Percentiles rank a stretch among this genome's conserved stretches.
These are phyloP conservation scores for Calycina herbarum DNA, from an alignment of 2,329 filamentous ascomycete species.

Conservation along the genomic window DNA sequence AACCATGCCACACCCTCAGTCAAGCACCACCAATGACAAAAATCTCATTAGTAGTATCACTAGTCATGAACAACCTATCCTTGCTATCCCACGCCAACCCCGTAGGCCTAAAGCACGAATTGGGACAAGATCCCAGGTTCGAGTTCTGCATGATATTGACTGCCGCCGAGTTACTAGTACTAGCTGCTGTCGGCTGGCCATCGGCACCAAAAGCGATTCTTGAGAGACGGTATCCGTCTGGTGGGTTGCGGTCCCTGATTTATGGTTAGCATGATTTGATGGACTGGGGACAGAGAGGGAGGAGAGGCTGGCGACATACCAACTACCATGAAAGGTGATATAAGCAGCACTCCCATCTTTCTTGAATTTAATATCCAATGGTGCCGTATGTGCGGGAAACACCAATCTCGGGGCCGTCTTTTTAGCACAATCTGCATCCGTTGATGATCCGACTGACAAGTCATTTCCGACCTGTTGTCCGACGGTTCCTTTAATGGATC, in stretches of 20 bases:
- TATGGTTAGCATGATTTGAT: too few species aligned
- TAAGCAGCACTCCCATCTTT: constrained; percentile 58
- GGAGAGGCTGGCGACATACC: constrained; percentile 13
- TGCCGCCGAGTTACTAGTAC: constrained; percentile 18
- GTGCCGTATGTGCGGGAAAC: constrained; percentile 67
- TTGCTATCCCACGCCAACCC: constrained; percentile 52
- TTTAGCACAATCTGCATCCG: constrained; percentile 47
- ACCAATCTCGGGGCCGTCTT: constrained; percentile 55
- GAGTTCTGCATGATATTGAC: constrained; percentile 57
- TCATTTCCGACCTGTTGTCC: constrained; percentile 40
- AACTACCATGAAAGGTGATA: constrained; percentile 49
- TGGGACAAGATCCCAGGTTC: constrained; percentile 54
- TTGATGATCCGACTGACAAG: constrained; percentile 27
- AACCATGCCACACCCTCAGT: too few species aligned
- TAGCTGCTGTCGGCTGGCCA: constrained; percentile 44
- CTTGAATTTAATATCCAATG: constrained; percentile 70
- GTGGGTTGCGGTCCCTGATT: constrained; percentile 51
- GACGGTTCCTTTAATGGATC: constrained; percentile 39
- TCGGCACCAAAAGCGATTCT: constrained; percentile 42
- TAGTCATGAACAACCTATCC: constrained; percentile 24
- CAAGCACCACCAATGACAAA: constrained; percentile 60
- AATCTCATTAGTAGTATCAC: constrained; percentile 26
- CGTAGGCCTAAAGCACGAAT: constrained; percentile 61
- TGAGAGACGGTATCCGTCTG: constrained; percentile 50
- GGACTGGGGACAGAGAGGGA: too few species aligned